Evolutionary conservation across 148 eudicot species (phyloP), one percentile per base, ranked within the genome.

Genomic region (Vaccinium vitisidaea): DNA sequence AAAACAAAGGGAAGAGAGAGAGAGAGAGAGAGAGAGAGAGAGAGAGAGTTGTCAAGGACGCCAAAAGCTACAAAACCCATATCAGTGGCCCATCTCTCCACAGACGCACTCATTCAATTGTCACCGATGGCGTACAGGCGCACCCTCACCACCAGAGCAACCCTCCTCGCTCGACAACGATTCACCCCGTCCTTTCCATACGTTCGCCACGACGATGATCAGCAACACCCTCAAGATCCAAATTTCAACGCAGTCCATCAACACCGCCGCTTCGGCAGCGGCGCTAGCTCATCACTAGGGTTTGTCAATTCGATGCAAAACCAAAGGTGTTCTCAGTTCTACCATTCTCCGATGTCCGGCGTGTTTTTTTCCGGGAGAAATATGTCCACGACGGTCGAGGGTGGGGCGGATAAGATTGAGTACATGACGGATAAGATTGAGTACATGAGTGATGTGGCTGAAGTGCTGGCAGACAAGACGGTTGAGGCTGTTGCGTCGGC

Each of bases 51-150:
- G n/a, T n/a, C n/a, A n/a, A n/a, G n/a, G n/a, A n/a, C n/a, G n/a
- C n/a, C n/a, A n/a, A n/a, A n/a, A n/a, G n/a, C n/a, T n/a, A n/a
- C n/a, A n/a, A n/a, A n/a, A n/a, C n/a, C n/a, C n/a, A n/a, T n/a
- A 55, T 55, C 58, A 55, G 16, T 18, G n/a, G n/a, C 18, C 58
- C 58, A 54, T 54, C 58, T 54, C 58, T 15, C 15, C 15, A 3
- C 3, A 55, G 6, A 2, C 19, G 6, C 59, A 18, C 67, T n/a
- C 3, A 59, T n/a, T n/a, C 27, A n/a, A 2, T 46, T 30, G 58
- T 14, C 50, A 15, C 0, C 69, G 69, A 96, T 96, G 98, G 96
- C 98, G 16, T 96, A 87, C 82, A 88, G 98, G 74, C 95, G 98
- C 56, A 86, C 92, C 86, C 83, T 96, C 58, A 86, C 89, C 30